Evolutionary conservation across 176 grass and related monocot genomes (phyloP), one percentile per base, ranked within the genome.

Genomic region (Avena sativa): DNA sequence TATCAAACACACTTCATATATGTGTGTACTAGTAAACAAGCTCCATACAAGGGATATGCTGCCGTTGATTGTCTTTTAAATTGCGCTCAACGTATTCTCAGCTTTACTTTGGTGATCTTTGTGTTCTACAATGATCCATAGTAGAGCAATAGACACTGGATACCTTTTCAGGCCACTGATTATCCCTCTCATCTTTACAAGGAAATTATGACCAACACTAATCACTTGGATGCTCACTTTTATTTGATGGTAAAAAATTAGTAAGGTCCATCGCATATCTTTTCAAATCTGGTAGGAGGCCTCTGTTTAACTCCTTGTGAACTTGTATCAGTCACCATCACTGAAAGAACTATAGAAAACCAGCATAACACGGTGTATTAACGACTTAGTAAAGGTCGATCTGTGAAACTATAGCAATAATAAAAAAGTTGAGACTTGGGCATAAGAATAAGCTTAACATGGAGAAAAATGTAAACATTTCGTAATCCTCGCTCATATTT

Each of bases 381-480:
- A 20, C 15, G 78, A 79, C 55, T 65, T 17, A 0, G 8, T 66
- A 47, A 70, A 6, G 46, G 46, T 9, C 49, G 56, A 16, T 34
- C 26, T 43, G 26, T 44, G 70, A 32, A 7, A 63, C 23, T 44
- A 28, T 74, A 87, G 57, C 57, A 79, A 79, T 66, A 87, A 47
- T 19, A 38, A 53, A 25, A 25, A 67, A 84, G 55, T 12, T 66
- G 48, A 26, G 17, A 28, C 8, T 2, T 25, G 25, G 70, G 21
- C 17, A 76, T 82, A 82, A 52, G 71, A 53, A 83, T 53, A 55
- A 34, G 16, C 20, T 68, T 44, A 73, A 84, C 36, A 80, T 84
- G 68, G 74, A 38, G 30, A 65, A 75, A 1, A 46, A 58, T 1
- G 38, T 12, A 63, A 28, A 28, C n/a, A 19, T 17, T 81, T 15